Evolutionary conservation across 1,139 yeast genomes (phyloP).

Genomic region (Hanseniaspora uvarum): DNA sequence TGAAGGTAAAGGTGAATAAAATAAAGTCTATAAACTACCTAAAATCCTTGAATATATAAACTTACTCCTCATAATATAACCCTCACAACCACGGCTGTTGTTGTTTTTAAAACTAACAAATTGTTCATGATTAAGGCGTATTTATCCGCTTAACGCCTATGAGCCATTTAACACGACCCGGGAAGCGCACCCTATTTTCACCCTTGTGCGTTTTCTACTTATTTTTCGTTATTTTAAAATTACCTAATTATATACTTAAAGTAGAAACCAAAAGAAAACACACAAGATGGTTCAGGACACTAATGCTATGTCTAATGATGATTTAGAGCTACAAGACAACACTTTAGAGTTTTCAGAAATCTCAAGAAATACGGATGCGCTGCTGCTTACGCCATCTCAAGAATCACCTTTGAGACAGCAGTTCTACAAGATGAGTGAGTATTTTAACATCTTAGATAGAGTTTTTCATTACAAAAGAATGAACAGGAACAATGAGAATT

Average conservation of each 20-base stretch:
- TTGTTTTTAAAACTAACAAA: too few species aligned
- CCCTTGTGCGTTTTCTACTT: too few species aligned
- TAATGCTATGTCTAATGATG: not conserved
- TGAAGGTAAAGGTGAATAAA: constrained; percentile 2
- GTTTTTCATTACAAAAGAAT: constrained; percentile 27
- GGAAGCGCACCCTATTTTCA: too few species aligned
- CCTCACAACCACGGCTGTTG: too few species aligned
- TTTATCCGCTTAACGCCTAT: too few species aligned
- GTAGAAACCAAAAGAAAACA: not conserved
- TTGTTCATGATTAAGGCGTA: too few species aligned
- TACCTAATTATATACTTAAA: too few species aligned
- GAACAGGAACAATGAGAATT: constrained; percentile 27
- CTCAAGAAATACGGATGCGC: not conserved
- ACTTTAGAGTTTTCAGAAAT: not conserved
- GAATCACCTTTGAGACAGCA: not conserved
- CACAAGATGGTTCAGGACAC: not conserved
- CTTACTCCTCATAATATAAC: too few species aligned
- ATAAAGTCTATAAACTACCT: not conserved
- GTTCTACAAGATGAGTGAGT: constrained; percentile 19
- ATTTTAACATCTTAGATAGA: constrained; percentile 34
- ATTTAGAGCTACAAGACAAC: constrained; percentile 2
- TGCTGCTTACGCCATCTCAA: not conserved
- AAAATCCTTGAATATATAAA: not conserved
- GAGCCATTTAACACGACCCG: too few species aligned
- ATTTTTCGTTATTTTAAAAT: too few species aligned